phyloP scores from a whole-genome alignment of 1,284 basidiomycete genomes.

The Cryptococcus deneoformans region DNA sequence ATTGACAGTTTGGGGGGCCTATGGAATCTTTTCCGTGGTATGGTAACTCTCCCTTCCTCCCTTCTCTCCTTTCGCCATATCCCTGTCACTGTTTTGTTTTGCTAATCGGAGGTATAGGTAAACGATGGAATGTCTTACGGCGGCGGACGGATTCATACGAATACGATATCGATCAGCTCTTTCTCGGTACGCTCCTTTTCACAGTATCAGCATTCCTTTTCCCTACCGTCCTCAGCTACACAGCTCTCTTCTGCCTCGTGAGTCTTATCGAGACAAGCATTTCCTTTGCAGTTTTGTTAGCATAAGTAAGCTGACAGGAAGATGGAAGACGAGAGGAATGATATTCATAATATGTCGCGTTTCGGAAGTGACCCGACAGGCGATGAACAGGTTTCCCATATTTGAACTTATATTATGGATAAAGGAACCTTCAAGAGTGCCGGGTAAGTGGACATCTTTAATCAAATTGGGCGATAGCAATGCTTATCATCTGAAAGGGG shows the following conservation, averaged over 20 bases:
- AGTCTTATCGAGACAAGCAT: slow-evolving; percentile 24
- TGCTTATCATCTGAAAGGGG: neutral
- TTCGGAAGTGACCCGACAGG: slow-evolving; percentile 64
- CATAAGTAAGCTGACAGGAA: slow-evolving; percentile 26
- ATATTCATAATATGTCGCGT: slow-evolving; percentile 61
- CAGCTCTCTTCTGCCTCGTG: slow-evolving; percentile 73
- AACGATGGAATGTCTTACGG: slow-evolving; percentile 77
- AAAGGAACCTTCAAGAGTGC: slow-evolving; percentile 80
- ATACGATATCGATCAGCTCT: slow-evolving; percentile 89
- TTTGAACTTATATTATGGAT: slow-evolving; percentile 82
- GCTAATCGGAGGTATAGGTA: slow-evolving; percentile 58
- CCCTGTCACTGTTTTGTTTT: neutral
- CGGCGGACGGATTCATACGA: slow-evolving; percentile 77
- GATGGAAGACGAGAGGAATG: slow-evolving; percentile 57
- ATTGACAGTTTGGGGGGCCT: slow-evolving; percentile 64
- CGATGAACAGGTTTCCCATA: slow-evolving; percentile 87
- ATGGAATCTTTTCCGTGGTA: slow-evolving; percentile 94
- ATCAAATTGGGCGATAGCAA: neutral
- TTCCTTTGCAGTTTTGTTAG: slow-evolving; percentile 31
- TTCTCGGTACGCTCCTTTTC: slow-evolving; percentile 93
- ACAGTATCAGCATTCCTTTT: slow-evolving; percentile 86
- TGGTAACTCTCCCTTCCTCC: slow-evolving; percentile 19
- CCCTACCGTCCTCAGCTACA: slow-evolving; percentile 86
- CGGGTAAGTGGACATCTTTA: slow-evolving; percentile 55
- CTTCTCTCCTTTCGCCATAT: neutral